Evolutionary conservation across 768 basidiomycete genomes (phyloP).

Genomic region (Podaxis sp.): DNA sequence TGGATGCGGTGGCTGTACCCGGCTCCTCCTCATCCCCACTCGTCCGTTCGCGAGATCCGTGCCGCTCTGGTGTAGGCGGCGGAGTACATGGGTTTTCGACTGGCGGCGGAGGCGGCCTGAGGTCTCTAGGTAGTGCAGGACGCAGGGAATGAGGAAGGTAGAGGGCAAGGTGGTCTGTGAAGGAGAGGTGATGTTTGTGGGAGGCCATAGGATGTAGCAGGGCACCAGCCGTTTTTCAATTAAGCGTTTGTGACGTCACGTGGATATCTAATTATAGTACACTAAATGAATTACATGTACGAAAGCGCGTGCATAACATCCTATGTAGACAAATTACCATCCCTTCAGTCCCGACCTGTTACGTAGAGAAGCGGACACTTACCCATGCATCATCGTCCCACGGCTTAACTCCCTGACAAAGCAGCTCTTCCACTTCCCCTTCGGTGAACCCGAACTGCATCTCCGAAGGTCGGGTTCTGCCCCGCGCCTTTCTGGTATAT

Average conservation of each 20-base stretch:
- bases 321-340: background rate
- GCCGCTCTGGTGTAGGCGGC: background rate
- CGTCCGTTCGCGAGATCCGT: background rate
- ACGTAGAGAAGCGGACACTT: background rate
- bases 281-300: background rate
- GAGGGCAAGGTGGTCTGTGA: constrained; percentile 10
- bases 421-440: constrained; percentile 1
- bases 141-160: constrained; percentile 5
- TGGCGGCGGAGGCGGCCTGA: background rate
- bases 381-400: constrained; percentile 13
- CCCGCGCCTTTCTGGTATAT: background rate
- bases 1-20: background rate
- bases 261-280: background rate
- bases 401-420: constrained; percentile 10
- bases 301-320: constrained; percentile 10
- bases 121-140: constrained; percentile 3
- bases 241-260: background rate
- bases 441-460: background rate
- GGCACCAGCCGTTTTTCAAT: background rate
- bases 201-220: background rate
- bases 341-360: background rate
- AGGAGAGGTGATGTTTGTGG: background rate
- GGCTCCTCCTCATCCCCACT: background rate
- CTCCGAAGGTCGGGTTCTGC: background rate
- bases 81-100: background rate